A percentile compares a stretch with the other conserved stretches of the same genome.
phyloP scores from a whole-genome alignment of 306 rosid species.

The Boehmeria nivea region DNA sequence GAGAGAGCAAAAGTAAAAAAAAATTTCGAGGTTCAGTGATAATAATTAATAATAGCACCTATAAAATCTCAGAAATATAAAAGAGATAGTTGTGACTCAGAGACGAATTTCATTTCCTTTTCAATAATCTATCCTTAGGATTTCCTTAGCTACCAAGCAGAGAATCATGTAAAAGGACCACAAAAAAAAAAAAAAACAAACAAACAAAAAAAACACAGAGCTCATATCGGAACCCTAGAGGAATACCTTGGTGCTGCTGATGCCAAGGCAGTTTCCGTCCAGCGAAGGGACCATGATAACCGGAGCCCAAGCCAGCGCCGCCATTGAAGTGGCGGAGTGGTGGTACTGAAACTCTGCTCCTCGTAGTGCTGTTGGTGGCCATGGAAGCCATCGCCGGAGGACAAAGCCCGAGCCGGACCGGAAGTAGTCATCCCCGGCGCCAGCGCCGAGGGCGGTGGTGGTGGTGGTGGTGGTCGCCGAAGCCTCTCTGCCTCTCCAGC shows the following conservation, averaged over 20 bases:
- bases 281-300: conserved; percentile 13
- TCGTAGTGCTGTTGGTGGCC: conserved; percentile 20
- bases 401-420: conserved; percentile 22
- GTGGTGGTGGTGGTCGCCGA: conserved; percentile 11
- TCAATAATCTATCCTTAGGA: background rate
- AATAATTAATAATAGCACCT: no score
- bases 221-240: background rate
- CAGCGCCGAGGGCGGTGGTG: background rate
- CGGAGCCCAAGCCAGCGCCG: conserved; percentile 14
- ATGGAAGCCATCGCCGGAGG: conserved; percentile 24
- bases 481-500: conserved; percentile 32
- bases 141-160: background rate
- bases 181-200: no score
- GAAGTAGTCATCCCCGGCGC: conserved; percentile 13
- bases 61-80: no score
- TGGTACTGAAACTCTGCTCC: conserved; percentile 24
- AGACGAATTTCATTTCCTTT: background rate
- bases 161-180: no score
- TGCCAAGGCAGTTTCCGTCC: conserved; percentile 38
- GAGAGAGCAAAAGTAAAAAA: no score
- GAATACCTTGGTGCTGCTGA: conserved; percentile 25
- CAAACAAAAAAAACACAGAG: background rate
- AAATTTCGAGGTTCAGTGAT: no score
- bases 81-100: no score
- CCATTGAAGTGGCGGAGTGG: background rate